Evolutionary conservation across 805 yeast genomes (phyloP), one percentile per base, ranked within the genome.

Genomic region (Wickerhamomyces subpelliculosus): DNA sequence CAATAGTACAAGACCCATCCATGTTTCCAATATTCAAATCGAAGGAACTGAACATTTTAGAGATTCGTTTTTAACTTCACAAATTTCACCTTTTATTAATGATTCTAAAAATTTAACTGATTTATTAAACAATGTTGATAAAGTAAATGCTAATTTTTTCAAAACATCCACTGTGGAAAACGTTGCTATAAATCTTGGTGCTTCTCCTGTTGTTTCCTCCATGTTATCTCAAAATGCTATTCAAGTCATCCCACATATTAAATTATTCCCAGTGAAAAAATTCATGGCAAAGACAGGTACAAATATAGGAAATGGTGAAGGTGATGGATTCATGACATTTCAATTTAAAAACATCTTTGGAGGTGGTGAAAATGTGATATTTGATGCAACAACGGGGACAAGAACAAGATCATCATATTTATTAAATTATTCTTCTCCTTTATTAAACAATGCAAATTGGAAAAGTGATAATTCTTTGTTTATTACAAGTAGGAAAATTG

Each of bases 301-400:
- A 2, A 89, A 88, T 58, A 75, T 93, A 8, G 97, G 97, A 2
- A 90, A 93, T 55, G 95, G 95, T 24, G 97, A 93, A 64, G 98
- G 97, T 23, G 93, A 85, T 54, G 97, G 97, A 1, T 88, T 89
- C 54, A 70, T 87, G 34, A 80, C 85, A 24, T 75, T 89, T 39
- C 88, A 78, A 57, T 65, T 68, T 41, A 58, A 70, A 32, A 81
- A 81, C 51, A 62, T 73, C 8, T 70, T 80, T 46, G 87, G 84
- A 5, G 81, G 80, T n/a, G 87, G 84, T 13, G 89, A 82, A 53
- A 62, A 62, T 7, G 48, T 83, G 13, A 62, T 72, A 13, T 43
- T 78, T 13, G 78, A 78, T 42, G 69, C 75, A 39, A 78, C 78
- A 6, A 61, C 72, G 20, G 84, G 84, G 17, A 78, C 83, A 6